Conservation (phyloP, 1,139 yeast genomes). For the Suhomyces panamericanus region DNA sequence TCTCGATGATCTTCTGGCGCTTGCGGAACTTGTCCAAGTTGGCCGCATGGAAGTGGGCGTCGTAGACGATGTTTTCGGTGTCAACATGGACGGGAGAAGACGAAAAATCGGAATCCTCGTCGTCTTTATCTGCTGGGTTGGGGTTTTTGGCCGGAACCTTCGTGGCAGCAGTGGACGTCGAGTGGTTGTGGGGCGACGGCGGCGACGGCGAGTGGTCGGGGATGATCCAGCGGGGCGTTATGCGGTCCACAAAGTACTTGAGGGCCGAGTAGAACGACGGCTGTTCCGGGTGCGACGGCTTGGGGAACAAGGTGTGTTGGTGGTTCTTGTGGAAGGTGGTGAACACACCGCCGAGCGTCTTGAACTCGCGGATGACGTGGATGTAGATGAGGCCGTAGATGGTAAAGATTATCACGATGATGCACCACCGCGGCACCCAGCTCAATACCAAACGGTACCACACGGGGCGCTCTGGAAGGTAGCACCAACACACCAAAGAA, state of each 20-base stretch:
- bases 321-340: slow-evolving; percentile 29
- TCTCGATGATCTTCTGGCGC: slow-evolving; percentile 65
- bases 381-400: slow-evolving; percentile 73
- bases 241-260: slow-evolving; percentile 29
- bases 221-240: slow-evolving; percentile 33
- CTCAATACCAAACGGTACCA: slow-evolving; percentile 77
- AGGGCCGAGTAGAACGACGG: slow-evolving; percentile 43
- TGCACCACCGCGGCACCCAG: slow-evolving; percentile 80
- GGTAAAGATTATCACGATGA: slow-evolving; percentile 60
- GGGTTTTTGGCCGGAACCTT: neutral
- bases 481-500: slow-evolving; percentile 77
- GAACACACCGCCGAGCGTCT: slow-evolving; percentile 50
- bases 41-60: slow-evolving; percentile 54
- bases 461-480: slow-evolving; percentile 67
- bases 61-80: slow-evolving; percentile 21
- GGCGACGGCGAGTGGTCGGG: slow-evolving; percentile 24
- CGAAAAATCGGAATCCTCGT: slow-evolving; percentile 8
- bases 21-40: slow-evolving; percentile 58
- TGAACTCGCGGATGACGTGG: slow-evolving; percentile 66
- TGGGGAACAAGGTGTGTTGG: slow-evolving; percentile 11
- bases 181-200: neutral
- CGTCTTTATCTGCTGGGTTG: slow-evolving; percentile 11
- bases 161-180: slow-evolving; percentile 5
- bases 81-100: slow-evolving; percentile 17
- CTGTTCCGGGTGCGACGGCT: slow-evolving; percentile 18